A percentile compares a stretch with the other conserved stretches of the same genome.
phyloP scores from a whole-genome alignment of 108 stramenopile genomes.

The Phaeodactylum tricornutum region DNA sequence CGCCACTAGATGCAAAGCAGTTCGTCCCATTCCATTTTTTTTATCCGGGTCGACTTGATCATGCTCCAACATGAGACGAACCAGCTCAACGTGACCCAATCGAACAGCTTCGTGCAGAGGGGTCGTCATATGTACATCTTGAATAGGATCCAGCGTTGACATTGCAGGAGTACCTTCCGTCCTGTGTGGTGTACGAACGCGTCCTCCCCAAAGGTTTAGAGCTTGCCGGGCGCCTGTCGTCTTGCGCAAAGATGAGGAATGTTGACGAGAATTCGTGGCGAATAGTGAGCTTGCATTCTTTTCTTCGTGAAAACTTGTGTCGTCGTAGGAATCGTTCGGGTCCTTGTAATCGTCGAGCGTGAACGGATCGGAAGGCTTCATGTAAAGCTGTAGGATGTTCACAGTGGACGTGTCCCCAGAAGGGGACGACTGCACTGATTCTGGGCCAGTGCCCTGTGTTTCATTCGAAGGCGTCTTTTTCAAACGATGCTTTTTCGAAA shows the following conservation, averaged over 20 bases:
- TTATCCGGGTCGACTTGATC: constrained; percentile 19
- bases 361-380: constrained; percentile 42
- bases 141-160: not conserved
- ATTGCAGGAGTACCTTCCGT: not conserved
- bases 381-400: constrained; percentile 11
- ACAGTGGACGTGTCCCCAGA: no score
- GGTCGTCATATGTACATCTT: constrained; percentile 19
- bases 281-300: no score
- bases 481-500: no score
- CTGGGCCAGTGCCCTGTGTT: no score
- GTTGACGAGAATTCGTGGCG: no score
- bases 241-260: no score
- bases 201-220: no score
- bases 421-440: no score
- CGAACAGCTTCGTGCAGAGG: constrained; percentile 48
- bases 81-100: constrained; percentile 18
- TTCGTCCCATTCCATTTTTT: constrained; percentile 25
- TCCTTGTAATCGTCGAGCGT: constrained; percentile 26
- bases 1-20: constrained; percentile 26
- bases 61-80: constrained; percentile 18
- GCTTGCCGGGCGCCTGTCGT: no score
- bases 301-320: no score
- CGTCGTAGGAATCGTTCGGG: constrained; percentile 10
- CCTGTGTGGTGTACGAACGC: not conserved
- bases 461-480: no score